These are phyloP conservation scores for Tilletiaria anomala DNA, from an alignment of 1,284 basidiomycete species.

Conservation along the genomic window DNA sequence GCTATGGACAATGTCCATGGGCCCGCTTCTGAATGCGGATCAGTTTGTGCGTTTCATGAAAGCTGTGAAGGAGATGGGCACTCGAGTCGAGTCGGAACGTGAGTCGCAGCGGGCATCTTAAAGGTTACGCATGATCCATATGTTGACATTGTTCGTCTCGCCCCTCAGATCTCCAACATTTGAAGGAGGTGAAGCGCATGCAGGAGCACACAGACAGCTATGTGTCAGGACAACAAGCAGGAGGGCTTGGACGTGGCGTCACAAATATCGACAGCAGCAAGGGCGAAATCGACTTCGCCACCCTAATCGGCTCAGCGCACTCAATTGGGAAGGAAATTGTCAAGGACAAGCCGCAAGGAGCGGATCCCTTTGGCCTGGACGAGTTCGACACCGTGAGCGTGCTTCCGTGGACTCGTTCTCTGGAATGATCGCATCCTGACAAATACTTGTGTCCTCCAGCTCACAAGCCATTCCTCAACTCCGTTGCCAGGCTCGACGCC, in stretches of 20 bases:
- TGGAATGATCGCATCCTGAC: not conserved
- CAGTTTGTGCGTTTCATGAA: constrained; percentile 56
- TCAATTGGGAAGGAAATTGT: constrained; percentile 5
- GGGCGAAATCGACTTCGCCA: constrained; percentile 34
- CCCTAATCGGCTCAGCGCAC: constrained; percentile 21
- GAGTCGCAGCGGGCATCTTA: constrained; percentile 24
- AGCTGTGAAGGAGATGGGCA: constrained; percentile 46
- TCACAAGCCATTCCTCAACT: not conserved
- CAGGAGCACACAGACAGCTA: constrained; percentile 30
- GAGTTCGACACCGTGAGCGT: constrained; percentile 8
- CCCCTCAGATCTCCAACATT: constrained; percentile 2
- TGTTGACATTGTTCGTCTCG: too few species aligned
- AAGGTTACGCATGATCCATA: not conserved
- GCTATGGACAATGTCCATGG: constrained; percentile 33
- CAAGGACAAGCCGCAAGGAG: not conserved
- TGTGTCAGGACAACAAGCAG: constrained; percentile 1
- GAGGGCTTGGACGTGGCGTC: constrained; percentile 8
- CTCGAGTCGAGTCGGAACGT: constrained; percentile 72
- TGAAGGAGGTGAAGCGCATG: constrained; percentile 20
- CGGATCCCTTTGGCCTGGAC: constrained; percentile 17
- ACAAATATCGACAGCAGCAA: constrained; percentile 11
- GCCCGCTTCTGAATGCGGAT: constrained; percentile 56
- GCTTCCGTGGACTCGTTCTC: not conserved
- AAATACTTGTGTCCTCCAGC: constrained; percentile 3
- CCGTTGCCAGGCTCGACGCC: not conserved